These are phyloP conservation scores for Leccinum uliginosum DNA, from an alignment of 768 basidiomycete genomes.

Conservation along the genomic window DNA sequence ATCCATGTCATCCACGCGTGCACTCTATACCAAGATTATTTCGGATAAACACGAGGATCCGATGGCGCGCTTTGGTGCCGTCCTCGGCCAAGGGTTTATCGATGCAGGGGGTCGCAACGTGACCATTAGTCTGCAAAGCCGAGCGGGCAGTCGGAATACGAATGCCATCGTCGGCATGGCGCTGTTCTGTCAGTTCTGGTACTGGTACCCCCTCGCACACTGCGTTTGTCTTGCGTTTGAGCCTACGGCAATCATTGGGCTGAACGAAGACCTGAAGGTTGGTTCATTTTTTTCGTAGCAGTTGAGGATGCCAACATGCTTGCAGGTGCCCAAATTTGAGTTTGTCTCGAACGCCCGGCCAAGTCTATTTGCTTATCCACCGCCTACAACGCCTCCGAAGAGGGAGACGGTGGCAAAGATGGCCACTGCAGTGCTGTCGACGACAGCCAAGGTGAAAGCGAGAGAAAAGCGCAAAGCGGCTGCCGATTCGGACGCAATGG, in stretches of 20 bases:
- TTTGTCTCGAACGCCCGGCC: slow-evolving; percentile 87
- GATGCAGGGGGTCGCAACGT: slow-evolving; percentile 97
- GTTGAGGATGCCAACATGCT: slow-evolving; percentile 2
- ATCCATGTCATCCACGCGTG: slow-evolving; percentile 72
- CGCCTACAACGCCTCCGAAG: slow-evolving; percentile 80
- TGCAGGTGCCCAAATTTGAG: slow-evolving; percentile 90
- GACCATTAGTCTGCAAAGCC: slow-evolving; percentile 89
- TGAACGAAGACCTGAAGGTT: slow-evolving; percentile 84
- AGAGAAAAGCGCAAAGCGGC: slow-evolving; percentile 90
- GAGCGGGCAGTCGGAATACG: slow-evolving; percentile 89
- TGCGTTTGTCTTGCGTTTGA: slow-evolving; percentile 90
- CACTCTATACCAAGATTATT: slow-evolving; percentile 86
- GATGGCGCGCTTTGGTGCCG: slow-evolving; percentile 97
- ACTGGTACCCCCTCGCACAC: slow-evolving; percentile 98
- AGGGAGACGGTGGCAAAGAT: slow-evolving; percentile 91
- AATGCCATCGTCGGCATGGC: slow-evolving; percentile 97
- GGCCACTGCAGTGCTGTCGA: slow-evolving; percentile 91
- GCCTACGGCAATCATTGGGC: slow-evolving; percentile 91
- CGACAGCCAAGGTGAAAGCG: slow-evolving; percentile 95
- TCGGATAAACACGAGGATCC: slow-evolving; percentile 98
- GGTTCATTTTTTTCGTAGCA: slow-evolving; percentile 11
- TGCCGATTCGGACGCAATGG: slow-evolving; percentile 77
- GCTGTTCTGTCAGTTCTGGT: slow-evolving; percentile 99
- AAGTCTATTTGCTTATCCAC: slow-evolving; percentile 89
- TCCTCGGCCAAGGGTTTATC: slow-evolving; percentile 93